These are phyloP conservation scores for Noccaea caerulescens DNA, from an alignment of 345 rosid genomes.

Conservation along the genomic window DNA sequence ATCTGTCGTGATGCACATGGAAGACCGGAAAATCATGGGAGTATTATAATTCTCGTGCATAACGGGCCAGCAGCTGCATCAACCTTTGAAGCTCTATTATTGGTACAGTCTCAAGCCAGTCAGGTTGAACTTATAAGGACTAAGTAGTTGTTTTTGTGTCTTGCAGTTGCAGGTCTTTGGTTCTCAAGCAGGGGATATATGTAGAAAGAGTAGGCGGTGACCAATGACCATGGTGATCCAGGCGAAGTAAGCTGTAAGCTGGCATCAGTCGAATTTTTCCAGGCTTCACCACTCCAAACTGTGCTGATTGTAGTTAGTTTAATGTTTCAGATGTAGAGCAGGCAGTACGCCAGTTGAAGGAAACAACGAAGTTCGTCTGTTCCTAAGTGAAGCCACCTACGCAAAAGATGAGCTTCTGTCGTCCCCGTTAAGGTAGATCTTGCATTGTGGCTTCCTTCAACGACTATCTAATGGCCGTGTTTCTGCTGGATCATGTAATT, in stretches of 20 bases:
- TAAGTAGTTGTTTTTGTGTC: conserved; percentile 22
- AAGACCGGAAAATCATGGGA: conserved; percentile 72
- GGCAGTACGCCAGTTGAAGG: conserved; percentile 66
- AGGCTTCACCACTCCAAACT: not conserved
- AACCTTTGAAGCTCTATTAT: conserved; percentile 23
- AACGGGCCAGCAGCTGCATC: conserved; percentile 78
- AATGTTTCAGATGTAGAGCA: conserved; percentile 69
- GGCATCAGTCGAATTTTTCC: not conserved
- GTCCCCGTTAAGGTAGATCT: too few species aligned
- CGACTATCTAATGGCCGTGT: too few species aligned
- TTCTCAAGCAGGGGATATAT: conserved; percentile 67
- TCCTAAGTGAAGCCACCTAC: conserved; percentile 28
- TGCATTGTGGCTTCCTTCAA: too few species aligned
- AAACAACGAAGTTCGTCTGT: conserved; percentile 45
- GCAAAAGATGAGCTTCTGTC: too few species aligned
- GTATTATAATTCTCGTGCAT: conserved; percentile 71
- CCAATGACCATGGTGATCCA: conserved; percentile 93
- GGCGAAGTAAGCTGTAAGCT: conserved; percentile 48
- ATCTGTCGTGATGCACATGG: conserved; percentile 61
- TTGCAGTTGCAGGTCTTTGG: conserved; percentile 85
- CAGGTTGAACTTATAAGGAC: not conserved
- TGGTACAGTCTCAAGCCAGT: conserved; percentile 20
- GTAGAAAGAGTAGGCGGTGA: conserved; percentile 90
- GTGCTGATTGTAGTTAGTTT: conserved; percentile 6
- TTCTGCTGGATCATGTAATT: too few species aligned